Percentiles rank a stretch among this genome's conserved stretches.
These are phyloP conservation scores for Wickerhamomyces sp. DNA, from an alignment of 1,139 yeast species.

Conservation along the genomic window DNA sequence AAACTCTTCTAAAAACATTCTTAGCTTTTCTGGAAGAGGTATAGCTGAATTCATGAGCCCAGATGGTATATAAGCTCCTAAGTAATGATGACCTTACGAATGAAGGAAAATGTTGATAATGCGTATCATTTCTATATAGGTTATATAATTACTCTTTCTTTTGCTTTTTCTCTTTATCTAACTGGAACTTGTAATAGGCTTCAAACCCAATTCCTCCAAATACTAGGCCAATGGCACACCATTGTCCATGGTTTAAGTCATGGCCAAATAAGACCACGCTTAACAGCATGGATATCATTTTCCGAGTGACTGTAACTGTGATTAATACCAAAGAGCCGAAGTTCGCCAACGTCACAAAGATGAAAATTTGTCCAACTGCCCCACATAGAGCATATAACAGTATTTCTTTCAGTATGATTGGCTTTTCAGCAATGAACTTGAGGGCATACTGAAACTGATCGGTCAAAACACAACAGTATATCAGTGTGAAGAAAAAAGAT, in stretches of 20 bases:
- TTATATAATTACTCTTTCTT: neutral
- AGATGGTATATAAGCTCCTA: neutral
- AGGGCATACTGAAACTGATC: conserved; percentile 47
- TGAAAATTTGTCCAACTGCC: conserved; percentile 88
- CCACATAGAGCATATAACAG: conserved; percentile 73
- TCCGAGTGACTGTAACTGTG: conserved; percentile 92
- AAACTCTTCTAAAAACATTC: conserved; percentile 32
- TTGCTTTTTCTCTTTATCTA: conserved; percentile 7
- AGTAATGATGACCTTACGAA: no score
- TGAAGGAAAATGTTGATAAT: neutral
- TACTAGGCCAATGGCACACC: conserved; percentile 75
- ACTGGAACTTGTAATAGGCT: conserved; percentile 41
- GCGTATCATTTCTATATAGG: neutral
- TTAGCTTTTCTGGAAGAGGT: conserved; percentile 8
- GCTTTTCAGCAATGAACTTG: conserved; percentile 43
- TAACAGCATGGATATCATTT: conserved; percentile 90
- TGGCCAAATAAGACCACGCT: conserved; percentile 88
- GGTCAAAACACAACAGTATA: conserved; percentile 35
- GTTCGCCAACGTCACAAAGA: conserved; percentile 74
- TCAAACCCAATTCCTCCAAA: conserved; percentile 79
- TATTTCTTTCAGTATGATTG: conserved; percentile 54
- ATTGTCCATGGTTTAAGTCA: conserved; percentile 54
- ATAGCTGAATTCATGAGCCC: neutral
- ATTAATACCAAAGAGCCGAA: conserved; percentile 83
- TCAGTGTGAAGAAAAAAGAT: conserved; percentile 38